Conservation (phyloP, 2,329 filamentous ascomycete species). For the Cercospora sojina region DNA sequence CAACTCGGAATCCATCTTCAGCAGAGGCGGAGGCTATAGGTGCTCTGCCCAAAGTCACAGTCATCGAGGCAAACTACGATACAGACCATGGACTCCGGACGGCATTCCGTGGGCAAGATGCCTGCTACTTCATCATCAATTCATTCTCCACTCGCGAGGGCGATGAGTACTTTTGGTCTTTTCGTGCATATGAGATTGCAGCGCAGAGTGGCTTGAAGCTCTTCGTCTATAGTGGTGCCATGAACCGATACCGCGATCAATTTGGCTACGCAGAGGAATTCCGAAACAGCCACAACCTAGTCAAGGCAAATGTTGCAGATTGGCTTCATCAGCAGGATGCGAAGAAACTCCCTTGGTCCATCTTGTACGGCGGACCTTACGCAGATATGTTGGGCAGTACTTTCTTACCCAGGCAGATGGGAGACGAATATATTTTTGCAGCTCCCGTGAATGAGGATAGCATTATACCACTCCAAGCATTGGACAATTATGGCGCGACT, state of each 20-base stretch:
- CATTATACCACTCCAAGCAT: not conserved
- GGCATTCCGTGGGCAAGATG: not conserved
- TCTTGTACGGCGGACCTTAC: not conserved
- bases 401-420: not conserved
- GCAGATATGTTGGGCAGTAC: not conserved
- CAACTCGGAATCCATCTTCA: not conserved
- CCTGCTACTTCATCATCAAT: not conserved
- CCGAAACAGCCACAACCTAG: not conserved
- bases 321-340: not conserved
- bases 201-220: not conserved
- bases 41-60: not conserved
- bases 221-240: not conserved
- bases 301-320: not conserved
- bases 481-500: not conserved
- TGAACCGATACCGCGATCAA: not conserved
- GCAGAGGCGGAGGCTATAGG: not conserved
- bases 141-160: not conserved
- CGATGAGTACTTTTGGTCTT: not conserved
- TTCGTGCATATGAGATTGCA: not conserved
- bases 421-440: not conserved
- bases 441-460: not conserved
- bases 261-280: not conserved
- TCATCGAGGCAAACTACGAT: not conserved
- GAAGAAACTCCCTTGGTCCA: not conserved
- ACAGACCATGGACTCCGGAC: not conserved